phyloP scores from a whole-genome alignment of 345 rosid species.

The Populus tremula region DNA sequence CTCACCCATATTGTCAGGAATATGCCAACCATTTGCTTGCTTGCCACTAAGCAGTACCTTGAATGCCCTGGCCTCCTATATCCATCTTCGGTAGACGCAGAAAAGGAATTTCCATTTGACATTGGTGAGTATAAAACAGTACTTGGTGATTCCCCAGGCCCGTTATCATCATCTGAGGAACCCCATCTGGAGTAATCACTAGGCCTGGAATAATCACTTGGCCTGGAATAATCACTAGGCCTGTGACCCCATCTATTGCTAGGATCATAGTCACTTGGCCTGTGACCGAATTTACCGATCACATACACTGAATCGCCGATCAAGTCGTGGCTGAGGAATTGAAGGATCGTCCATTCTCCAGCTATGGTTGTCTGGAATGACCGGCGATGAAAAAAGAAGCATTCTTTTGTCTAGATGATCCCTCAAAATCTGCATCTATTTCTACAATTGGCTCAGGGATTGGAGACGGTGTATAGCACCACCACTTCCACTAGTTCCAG shows the following conservation, averaged over 20 bases:
- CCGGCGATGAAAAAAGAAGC: constrained; percentile 76
- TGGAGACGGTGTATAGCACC: constrained; percentile 80
- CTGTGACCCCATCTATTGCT: constrained; percentile 48
- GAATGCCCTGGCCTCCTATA: constrained; percentile 65
- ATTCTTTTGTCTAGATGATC: constrained; percentile 84
- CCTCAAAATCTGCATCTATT: constrained; percentile 90
- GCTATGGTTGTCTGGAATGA: constrained; percentile 86
- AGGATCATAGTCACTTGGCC: constrained; percentile 72
- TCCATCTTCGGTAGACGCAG: constrained; percentile 58
- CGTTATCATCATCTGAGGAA: constrained; percentile 91
- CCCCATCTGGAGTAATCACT: constrained; percentile 93
- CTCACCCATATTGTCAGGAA: constrained; percentile 93
- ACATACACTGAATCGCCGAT: constrained; percentile 86
- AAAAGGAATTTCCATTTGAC: constrained; percentile 39
- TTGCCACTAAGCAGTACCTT: constrained; percentile 80
- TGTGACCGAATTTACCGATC: constrained; percentile 79
- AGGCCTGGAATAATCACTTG: constrained; percentile 87
- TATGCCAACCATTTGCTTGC: constrained; percentile 98
- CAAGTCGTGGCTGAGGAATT: constrained; percentile 59
- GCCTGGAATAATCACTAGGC: constrained; percentile 73
- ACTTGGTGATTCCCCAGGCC: constrained; percentile 85
- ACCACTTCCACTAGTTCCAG: constrained; percentile 76
- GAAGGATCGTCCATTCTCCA: constrained; percentile 90
- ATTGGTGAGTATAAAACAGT: constrained; percentile 73
- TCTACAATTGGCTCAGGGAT: constrained; percentile 87